Evolutionary conservation across 2,329 filamentous ascomycete species (phyloP).

Genomic region (Trichoderma sp.): DNA sequence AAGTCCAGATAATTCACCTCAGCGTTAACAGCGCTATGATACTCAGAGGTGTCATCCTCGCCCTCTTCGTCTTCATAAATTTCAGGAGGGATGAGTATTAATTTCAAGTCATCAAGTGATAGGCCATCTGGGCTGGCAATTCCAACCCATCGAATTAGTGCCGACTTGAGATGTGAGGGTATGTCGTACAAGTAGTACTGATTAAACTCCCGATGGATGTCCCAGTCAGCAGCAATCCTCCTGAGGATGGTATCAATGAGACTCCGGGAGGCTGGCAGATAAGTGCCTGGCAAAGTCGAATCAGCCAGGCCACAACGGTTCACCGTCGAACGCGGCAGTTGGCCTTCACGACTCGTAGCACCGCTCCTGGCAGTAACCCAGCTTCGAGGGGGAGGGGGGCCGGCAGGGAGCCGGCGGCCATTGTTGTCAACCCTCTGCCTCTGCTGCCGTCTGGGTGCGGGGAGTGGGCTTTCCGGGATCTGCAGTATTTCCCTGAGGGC

Average conservation of each 20-base stretch:
- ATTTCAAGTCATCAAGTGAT: conserved; percentile 54
- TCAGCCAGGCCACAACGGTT: conserved; percentile 29
- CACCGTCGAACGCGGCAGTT: conserved; percentile 33
- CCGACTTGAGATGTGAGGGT: conserved; percentile 56
- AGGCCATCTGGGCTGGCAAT: conserved; percentile 51
- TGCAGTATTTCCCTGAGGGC: conserved; percentile 62
- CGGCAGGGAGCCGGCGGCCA: conserved; percentile 59
- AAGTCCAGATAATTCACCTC: conserved; percentile 59
- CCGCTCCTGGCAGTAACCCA: conserved; percentile 48
- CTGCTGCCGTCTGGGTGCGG: conserved; percentile 50
- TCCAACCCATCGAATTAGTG: conserved; percentile 56
- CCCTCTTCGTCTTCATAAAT: conserved; percentile 34
- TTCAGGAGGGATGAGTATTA: conserved; percentile 48
- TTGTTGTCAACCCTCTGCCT: conserved; percentile 49
- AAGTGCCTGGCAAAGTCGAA: conserved; percentile 49
- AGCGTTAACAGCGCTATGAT: conserved; percentile 29
- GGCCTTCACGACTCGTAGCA: conserved; percentile 29
- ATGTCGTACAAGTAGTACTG: conserved; percentile 60
- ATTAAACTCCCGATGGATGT: conserved; percentile 58
- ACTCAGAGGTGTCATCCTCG: not conserved
- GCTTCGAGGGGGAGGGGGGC: conserved; percentile 62
- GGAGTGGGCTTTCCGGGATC: conserved; percentile 60
- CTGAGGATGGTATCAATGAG: conserved; percentile 57
- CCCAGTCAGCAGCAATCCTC: conserved; percentile 58
- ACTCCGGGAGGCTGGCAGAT: conserved; percentile 51